Percentiles rank a stretch among this genome's conserved stretches.
phyloP scores from a whole-genome alignment of 345 rosid species.

The Camelina laxa region DNA sequence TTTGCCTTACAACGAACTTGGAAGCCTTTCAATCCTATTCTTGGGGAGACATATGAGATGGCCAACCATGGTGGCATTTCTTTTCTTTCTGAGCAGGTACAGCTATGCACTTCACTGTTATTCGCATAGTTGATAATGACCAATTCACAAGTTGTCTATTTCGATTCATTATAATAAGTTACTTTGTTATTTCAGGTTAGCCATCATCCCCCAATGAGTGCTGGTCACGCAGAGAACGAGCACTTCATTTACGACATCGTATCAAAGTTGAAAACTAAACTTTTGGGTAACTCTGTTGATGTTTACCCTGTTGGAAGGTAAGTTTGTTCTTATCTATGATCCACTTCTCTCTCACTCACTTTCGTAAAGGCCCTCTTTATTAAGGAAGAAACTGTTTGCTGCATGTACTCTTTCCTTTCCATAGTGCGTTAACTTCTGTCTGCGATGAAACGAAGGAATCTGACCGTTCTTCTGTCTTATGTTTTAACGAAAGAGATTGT shows the following conservation, averaged over 20 bases:
- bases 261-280: constrained; percentile 88
- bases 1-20: constrained; percentile 82
- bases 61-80: constrained; percentile 73
- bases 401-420: constrained; percentile 4
- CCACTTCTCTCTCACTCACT: constrained; percentile 1
- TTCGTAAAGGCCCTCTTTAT: background rate
- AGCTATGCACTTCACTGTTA: constrained; percentile 22
- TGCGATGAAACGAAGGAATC: constrained; percentile 6
- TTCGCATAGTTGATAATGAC: background rate
- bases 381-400: background rate
- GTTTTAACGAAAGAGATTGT: background rate
- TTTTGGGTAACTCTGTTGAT: constrained; percentile 73
- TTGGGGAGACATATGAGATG: constrained; percentile 94
- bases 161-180: background rate
- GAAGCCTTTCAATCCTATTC: constrained; percentile 99
- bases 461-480: constrained; percentile 4
- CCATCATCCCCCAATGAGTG: constrained; percentile 97
- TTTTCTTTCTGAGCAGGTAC: constrained; percentile 89
- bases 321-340: constrained; percentile 12
- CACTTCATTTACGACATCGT: constrained; percentile 82
- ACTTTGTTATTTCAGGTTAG: constrained; percentile 61
- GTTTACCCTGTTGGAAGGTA: constrained; percentile 83
- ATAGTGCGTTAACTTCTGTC: background rate
- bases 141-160: background rate
- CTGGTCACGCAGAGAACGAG: constrained; percentile 90